Evolutionary conservation across 2,329 filamentous ascomycete species (phyloP).

Genomic region (Mycogone perniciosa): DNA sequence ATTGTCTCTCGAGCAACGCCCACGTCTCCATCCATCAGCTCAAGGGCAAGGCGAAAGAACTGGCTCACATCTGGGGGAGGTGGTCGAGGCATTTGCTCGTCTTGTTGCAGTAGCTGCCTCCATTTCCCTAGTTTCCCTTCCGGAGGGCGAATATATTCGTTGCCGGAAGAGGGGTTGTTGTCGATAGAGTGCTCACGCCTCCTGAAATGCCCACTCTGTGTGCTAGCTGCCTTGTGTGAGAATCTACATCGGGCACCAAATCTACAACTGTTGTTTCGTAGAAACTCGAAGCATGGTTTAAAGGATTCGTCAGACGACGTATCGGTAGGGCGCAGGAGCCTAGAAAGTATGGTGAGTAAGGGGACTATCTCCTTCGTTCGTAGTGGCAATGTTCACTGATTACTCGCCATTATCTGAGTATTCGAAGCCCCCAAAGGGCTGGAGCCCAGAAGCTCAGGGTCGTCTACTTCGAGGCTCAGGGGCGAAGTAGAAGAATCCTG

Average conservation of each 20-base stretch:
- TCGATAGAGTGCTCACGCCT: background rate
- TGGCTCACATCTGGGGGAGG: conserved; percentile 1
- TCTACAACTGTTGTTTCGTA: conserved; percentile 11
- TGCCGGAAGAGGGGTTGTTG: background rate
- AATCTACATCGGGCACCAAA: conserved; percentile 13
- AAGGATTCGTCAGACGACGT: too few species aligned
- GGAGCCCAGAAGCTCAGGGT: too few species aligned
- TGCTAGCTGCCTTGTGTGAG: conserved; percentile 2
- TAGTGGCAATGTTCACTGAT: too few species aligned
- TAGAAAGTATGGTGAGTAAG: too few species aligned
- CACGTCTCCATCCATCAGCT: conserved; percentile 18
- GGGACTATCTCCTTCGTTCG: too few species aligned
- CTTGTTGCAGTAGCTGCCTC: conserved; percentile 12
- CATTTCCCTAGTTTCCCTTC: conserved; percentile 17
- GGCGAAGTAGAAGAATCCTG: too few species aligned
- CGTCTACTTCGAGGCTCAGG: too few species aligned
- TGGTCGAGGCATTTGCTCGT: background rate
- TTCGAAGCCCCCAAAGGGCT: too few species aligned
- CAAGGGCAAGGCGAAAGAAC: conserved; percentile 16
- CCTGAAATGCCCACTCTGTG: background rate
- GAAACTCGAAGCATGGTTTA: conserved; percentile 6
- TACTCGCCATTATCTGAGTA: too few species aligned
- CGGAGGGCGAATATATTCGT: background rate
- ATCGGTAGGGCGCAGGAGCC: too few species aligned
- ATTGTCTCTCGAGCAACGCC: conserved; percentile 17